Base-by-base conservation (phyloP, 2,329 filamentous ascomycete genomes). In the Exophiala xenobiotica region DNA sequence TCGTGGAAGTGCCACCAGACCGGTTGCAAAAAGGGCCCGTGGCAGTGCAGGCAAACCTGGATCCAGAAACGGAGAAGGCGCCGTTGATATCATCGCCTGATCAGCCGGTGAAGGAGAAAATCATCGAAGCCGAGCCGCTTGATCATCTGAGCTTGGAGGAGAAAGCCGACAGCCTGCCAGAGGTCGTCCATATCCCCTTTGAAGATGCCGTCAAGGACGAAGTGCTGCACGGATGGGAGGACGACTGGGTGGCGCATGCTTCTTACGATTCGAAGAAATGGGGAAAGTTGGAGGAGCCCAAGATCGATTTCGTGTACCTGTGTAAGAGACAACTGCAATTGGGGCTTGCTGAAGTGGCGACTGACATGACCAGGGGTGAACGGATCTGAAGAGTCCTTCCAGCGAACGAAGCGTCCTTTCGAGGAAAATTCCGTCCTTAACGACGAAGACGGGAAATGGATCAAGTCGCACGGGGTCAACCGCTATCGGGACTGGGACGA, bases 401-500 rank as follows among this genome's bases (percentile, higher is more conserved):
- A 55, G 26, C 27, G 41, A 19, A 58, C 52, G 8, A 54, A 53
- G 22, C 31, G 31, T 27, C 52, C 52, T 9, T 58, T 42, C 18
- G 55, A 58, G 27, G 12, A 46, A 23, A 44, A 49, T 20, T 58
- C 55, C 8, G 33, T 54, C 4, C 47, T 58, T 6, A 58, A 58
- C 22, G 55, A 58, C 31, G 40, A 35, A 2, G 55, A 54, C 4
- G 55, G 55, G 4, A 49, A 53, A 16, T 58, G 55, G 55, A 54
- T 55, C 52, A 49, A 23, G 24, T 53, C 52, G 1, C 55, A 58
- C 23, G 52, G 55, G 12, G 22, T 50, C 45, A 58, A 58, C 26
- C 44, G 55, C 19, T 58, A 58, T 31, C 55, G 55, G 9, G 55
- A 58, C 31, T 58, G 55, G 55, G 55, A 58, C 33, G 55, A 58